Evolutionary conservation across 2,329 filamentous ascomycete species (phyloP).

Genomic region (Colletotrichum tropicicola): DNA sequence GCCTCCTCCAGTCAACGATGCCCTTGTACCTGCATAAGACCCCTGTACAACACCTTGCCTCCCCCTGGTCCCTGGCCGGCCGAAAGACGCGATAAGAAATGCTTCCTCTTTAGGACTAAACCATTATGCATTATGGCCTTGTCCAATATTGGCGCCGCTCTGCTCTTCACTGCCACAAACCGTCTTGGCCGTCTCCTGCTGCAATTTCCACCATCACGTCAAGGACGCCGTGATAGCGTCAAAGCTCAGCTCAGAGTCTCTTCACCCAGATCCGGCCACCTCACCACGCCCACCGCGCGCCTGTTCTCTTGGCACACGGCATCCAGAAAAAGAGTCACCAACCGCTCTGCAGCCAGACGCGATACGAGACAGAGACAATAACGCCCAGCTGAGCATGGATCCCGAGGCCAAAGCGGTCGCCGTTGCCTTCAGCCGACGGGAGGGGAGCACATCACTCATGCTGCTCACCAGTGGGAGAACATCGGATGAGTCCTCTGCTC

Average conservation of each 20-base stretch:
- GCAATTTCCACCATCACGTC: constrained; percentile 30
- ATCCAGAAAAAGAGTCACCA: not conserved
- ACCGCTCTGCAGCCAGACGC: not conserved
- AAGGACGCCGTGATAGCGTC: constrained; percentile 23
- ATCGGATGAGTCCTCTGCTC: not conserved
- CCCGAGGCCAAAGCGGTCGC: constrained; percentile 11
- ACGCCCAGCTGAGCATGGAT: not conserved
- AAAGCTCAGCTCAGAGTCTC: constrained; percentile 15
- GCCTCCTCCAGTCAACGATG: constrained; percentile 10
- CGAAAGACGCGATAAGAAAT: constrained; percentile 19
- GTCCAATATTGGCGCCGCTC: not conserved
- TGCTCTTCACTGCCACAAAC: constrained; percentile 15
- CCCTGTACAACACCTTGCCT: constrained; percentile 6
- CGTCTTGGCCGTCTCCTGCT: constrained; percentile 20
- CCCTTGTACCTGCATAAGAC: constrained; percentile 30
- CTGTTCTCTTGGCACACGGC: constrained; percentile 10
- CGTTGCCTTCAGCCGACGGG: not conserved
- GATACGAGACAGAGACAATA: constrained; percentile 22
- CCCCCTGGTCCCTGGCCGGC: constrained; percentile 6
- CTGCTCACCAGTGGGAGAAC: not conserved
- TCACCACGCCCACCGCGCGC: not conserved
- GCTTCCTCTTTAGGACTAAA: constrained; percentile 27
- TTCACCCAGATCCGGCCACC: constrained; percentile 1
- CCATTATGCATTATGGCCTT: not conserved
- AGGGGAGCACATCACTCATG: not conserved